A percentile compares a stretch with the other conserved stretches of the same genome.
Conservation (phyloP, 345 rosid genomes). For the Eucalyptus curtisii region DNA sequence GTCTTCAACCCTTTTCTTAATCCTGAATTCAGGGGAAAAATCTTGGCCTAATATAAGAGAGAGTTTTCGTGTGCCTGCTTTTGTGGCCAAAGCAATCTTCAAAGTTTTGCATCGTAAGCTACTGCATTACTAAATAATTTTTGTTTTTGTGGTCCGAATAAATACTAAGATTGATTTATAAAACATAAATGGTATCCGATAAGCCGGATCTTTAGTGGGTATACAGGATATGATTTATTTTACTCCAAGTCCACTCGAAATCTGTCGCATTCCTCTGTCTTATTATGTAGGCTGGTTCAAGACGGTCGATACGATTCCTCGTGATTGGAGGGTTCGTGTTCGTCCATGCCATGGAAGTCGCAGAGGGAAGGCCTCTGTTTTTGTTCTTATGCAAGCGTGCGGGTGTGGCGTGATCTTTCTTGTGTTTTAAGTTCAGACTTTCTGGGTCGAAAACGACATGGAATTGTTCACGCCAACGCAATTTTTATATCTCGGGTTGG, state of each 20-base stretch:
- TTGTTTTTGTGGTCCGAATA: background rate
- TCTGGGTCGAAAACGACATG: background rate
- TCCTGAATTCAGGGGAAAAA: background rate
- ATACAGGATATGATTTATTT: background rate
- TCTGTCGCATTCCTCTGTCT: background rate
- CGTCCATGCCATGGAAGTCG: background rate
- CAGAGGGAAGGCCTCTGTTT: background rate
- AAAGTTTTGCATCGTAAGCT: background rate
- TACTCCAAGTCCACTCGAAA: background rate
- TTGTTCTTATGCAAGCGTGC: background rate
- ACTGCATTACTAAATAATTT: background rate
- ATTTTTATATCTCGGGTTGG: background rate
- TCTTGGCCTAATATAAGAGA: background rate
- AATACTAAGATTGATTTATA: background rate
- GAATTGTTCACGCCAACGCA: background rate
- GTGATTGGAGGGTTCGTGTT: background rate
- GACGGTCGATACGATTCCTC: background rate
- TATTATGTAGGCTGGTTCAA: background rate
- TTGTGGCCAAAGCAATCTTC: background rate
- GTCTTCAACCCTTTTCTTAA: background rate
- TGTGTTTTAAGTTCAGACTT: background rate
- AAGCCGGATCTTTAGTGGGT: background rate
- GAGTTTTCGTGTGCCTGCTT: background rate
- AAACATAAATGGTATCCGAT: background rate
- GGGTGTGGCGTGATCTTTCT: background rate